Evolutionary conservation across 208 protist genomes (phyloP), one percentile per base, ranked within the genome.

Genomic region (Trypanosoma vivax): DNA sequence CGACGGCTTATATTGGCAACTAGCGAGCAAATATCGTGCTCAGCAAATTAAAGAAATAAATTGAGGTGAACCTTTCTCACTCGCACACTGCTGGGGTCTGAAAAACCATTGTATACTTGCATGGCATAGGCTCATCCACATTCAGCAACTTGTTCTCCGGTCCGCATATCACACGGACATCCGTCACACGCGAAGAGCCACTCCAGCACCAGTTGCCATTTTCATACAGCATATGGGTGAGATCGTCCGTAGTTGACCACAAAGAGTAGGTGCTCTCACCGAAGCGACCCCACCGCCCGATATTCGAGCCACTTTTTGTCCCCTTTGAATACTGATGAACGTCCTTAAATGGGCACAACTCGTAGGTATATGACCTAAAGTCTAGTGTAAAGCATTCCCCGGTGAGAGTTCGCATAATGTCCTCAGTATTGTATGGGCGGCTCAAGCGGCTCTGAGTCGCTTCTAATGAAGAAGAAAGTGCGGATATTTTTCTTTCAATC

Each of bases 21-120:
- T 37, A 13, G 33, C 33, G 13, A 37, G 33, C 10, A 13, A 37
- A 37, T 37, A 37, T n/a, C 10, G 13, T 7, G 13, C 7, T 37
- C 33, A 7, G 13, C 7, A 11, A 48, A 9, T 41, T 5, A 53
- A 11, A 55, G 34, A 37, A 49, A 48, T 37, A 40, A 62, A 53
- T 24, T 38, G 31, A 49, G 24, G 50, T 16, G 14, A 43, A 60
- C 9, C 5, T 18, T 23, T 10, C 39, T 23, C 80, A 76, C 38
- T 83, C 71, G 38, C 84, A 92, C 25, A 79, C 38, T 0, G 78
- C 80, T 9, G 80, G 80, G 9, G 80, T 88, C 34, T 89, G 69
- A 60, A 88, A 89, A 10, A 83, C 65, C 68, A 92, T 76, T 37
- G 29, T 40, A 54, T 92, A 92, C n/a, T 52, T 66, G 53, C 84